Percentiles rank a stretch among this genome's conserved stretches.
phyloP scores from a whole-genome alignment of 768 basidiomycete genomes.

The Hygrophoropsis aurantiaca region DNA sequence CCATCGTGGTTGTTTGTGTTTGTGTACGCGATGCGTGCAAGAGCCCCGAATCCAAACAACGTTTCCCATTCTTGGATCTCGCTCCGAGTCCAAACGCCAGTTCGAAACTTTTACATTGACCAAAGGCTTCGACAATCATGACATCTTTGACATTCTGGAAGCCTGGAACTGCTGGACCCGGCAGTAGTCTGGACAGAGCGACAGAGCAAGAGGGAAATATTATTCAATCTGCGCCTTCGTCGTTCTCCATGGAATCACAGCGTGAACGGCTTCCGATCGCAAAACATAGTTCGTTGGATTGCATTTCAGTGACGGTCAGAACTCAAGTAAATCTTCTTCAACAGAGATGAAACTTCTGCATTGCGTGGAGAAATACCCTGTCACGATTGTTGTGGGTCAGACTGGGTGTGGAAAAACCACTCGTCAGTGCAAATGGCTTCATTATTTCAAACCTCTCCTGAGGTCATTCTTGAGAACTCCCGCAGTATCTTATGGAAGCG shows the following conservation, averaged over 20 bases:
- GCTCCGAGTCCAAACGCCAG: no score
- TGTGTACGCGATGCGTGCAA: constrained; percentile 6
- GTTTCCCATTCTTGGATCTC: no score
- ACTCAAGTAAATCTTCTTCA: no score
- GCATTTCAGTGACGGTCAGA: constrained; percentile 6
- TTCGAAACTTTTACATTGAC: not conserved
- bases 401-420: constrained; percentile 99
- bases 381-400: constrained; percentile 88
- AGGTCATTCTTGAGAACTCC: constrained; percentile 64
- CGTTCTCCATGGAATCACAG: constrained; percentile 69
- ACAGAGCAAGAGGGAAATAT: constrained; percentile 74
- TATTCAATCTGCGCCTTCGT: constrained; percentile 60
- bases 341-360: constrained; percentile 79
- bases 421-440: constrained; percentile 51
- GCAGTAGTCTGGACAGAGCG: constrained; percentile 83
- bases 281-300: constrained; percentile 74
- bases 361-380: constrained; percentile 79
- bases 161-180: constrained; percentile 81
- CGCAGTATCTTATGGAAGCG: constrained; percentile 90
- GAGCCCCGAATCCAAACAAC: constrained; percentile 4
- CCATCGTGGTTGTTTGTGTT: not conserved
- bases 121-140: constrained; percentile 31
- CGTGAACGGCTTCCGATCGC: constrained; percentile 85
- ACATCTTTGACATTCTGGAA: constrained; percentile 79
- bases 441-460: constrained; percentile 2